These are phyloP conservation scores for Zoysia pacifica DNA, from an alignment of 176 grass and related monocot species.

Conservation along the genomic window DNA sequence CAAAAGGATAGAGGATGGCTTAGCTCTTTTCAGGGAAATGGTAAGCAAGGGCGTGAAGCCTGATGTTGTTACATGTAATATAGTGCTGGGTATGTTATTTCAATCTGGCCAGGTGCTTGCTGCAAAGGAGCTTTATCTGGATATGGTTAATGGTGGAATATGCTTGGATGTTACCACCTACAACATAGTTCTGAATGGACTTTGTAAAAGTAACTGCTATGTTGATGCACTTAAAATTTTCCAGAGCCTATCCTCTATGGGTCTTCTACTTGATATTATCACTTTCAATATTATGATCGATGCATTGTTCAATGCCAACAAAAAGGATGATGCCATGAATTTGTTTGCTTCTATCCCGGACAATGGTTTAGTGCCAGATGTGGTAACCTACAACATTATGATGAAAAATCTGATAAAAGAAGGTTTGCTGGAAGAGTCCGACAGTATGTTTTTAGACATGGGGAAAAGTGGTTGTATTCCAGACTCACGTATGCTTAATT, in stretches of 20 bases:
- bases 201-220: background rate
- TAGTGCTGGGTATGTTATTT: background rate
- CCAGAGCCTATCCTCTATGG: background rate
- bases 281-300: slow-evolving; percentile 4
- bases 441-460: slow-evolving; percentile 1
- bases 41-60: too few relatives aligned
- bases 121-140: slow-evolving; percentile 3
- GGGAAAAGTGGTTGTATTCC: background rate
- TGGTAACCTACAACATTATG: background rate
- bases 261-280: background rate
- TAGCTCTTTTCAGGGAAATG: background rate
- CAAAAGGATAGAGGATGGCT: background rate
- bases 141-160: background rate
- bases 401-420: background rate
- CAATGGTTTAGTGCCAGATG: background rate
- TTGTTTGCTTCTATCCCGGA: background rate
- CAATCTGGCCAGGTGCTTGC: background rate
- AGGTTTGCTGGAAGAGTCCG: background rate
- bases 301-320: background rate
- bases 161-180: background rate
- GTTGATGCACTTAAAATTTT: background rate
- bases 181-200: background rate
- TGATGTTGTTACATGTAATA: background rate
- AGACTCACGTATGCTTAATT: background rate
- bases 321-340: background rate